Percentiles rank a stretch among this genome's conserved stretches.
Evolutionary conservation across 345 rosid species (phyloP).

Genomic region (Citrus australasica): DNA sequence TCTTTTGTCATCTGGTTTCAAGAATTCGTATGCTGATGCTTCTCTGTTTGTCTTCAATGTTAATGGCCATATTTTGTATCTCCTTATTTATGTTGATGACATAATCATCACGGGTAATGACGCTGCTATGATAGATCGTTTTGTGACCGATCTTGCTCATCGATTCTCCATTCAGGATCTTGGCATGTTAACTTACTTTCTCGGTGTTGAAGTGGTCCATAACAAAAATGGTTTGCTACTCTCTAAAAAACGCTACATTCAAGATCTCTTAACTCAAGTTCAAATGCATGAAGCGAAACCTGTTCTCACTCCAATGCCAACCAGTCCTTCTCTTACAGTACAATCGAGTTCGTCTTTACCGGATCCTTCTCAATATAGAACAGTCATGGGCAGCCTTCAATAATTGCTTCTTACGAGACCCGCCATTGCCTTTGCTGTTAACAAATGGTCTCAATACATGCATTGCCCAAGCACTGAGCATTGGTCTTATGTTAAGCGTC

Average conservation of each 20-base stretch:
- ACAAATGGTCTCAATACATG: neutral
- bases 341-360: neutral
- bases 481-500: neutral
- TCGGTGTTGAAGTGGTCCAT: neutral
- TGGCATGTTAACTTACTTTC: neutral
- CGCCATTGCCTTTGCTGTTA: neutral
- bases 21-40: neutral
- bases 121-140: neutral
- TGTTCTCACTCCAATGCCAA: neutral
- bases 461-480: neutral
- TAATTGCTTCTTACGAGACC: neutral
- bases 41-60: neutral
- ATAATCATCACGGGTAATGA: neutral
- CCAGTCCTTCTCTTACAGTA: neutral
- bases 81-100: no score
- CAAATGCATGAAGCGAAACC: neutral
- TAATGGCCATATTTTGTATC: neutral
- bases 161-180: neutral
- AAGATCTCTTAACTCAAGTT: neutral
- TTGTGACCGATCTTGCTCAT: neutral
- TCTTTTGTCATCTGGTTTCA: neutral
- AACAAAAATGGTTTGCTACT: neutral
- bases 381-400: neutral
- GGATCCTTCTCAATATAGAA: neutral
- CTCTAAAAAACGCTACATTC: neutral